Evolutionary conservation across 1,284 basidiomycete species (phyloP), one percentile per base, ranked within the genome.

Genomic region (Pseudozyma hubeiensis): DNA sequence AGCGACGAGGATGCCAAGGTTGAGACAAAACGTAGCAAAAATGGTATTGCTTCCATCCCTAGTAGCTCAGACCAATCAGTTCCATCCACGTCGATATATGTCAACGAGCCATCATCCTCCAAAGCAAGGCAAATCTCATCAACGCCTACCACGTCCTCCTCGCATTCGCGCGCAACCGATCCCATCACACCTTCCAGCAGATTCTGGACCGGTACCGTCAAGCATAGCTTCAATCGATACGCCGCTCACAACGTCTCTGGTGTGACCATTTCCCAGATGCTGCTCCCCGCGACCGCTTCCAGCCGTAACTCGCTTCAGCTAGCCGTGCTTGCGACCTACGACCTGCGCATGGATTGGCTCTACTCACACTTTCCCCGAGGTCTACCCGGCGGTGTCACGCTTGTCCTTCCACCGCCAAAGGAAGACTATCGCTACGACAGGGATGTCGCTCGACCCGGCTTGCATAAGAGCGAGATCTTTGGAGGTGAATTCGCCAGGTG

Each of bases 291-390:
- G 24, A 73, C 77, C 1, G 10, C 55, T 1, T 50, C 59, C 5
- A 58, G 62, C 10, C 41, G 70, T 14, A 59, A 58, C 30, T 65
- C 72, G 1, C 65, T 81, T 5, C 53, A 70, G 40, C 53, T 72
- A 24, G 77, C 72, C 10, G 53, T 84, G 6, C 52, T 83, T 3
- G 64, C 80, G 0, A 82, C 78, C 4, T 84, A 76, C 70, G 78
- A 76, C 31, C 58, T 68, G 10, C 75, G 81, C 19, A 75, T 81
- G 17, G 70, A 79, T 19, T 84, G 82, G 82, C 74, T 84, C 7
- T 60, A 75, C 34, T 46, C 64, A 1, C 56, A 72, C 2, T 73
- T 83, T 24, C 81, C 81, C 1, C 61, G 57, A 4, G 59, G 53
- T 8, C 41, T 75, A 0, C 64, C 74, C 3, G 24, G 24, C 24